These are phyloP conservation scores for Plantago elongata DNA, from an alignment of 257 asterid species.

Conservation along the genomic window DNA sequence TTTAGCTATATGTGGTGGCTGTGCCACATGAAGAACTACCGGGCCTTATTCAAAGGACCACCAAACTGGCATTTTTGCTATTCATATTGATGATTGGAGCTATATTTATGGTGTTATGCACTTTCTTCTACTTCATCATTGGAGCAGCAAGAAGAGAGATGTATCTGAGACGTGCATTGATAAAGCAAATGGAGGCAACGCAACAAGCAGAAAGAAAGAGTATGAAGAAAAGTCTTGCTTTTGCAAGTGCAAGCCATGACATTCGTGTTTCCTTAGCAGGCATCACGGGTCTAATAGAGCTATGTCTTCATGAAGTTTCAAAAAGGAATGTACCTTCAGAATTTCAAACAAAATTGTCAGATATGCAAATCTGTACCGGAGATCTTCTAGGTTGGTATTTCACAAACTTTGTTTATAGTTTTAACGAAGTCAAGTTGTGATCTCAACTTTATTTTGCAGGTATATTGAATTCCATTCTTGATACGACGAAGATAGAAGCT, in stretches of 20 bases:
- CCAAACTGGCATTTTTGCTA: conserved; percentile 25
- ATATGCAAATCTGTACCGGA: conserved; percentile 37
- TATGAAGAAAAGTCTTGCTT: conserved; percentile 60
- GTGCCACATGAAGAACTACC: conserved; percentile 22
- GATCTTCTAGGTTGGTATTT: conserved; percentile 49
- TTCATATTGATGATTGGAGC: conserved; percentile 26
- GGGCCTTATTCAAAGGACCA: conserved; percentile 22
- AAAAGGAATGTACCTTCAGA: conserved; percentile 27
- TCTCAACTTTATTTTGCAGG: conserved; percentile 21
- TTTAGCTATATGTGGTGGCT: conserved; percentile 42
- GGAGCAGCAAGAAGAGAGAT: conserved; percentile 49
- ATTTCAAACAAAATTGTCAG: conserved; percentile 34
- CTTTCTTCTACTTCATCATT: conserved; percentile 22
- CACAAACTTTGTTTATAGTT: not conserved
- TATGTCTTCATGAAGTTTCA: conserved; percentile 27
- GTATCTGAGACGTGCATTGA: conserved; percentile 41
- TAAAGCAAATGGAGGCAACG: conserved; percentile 72
- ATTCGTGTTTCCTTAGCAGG: conserved; percentile 65
- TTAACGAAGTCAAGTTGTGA: not conserved
- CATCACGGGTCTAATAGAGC: conserved; percentile 45
- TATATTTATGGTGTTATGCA: conserved; percentile 20
- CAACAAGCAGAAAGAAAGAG: conserved; percentile 68
- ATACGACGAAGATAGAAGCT: conserved; percentile 34
- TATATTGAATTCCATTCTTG: conserved; percentile 64
- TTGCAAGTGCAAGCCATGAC: conserved; percentile 79